Base-by-base conservation (phyloP, 2,329 filamentous ascomycete genomes). In the Westerdykella aurantiaca region DNA sequence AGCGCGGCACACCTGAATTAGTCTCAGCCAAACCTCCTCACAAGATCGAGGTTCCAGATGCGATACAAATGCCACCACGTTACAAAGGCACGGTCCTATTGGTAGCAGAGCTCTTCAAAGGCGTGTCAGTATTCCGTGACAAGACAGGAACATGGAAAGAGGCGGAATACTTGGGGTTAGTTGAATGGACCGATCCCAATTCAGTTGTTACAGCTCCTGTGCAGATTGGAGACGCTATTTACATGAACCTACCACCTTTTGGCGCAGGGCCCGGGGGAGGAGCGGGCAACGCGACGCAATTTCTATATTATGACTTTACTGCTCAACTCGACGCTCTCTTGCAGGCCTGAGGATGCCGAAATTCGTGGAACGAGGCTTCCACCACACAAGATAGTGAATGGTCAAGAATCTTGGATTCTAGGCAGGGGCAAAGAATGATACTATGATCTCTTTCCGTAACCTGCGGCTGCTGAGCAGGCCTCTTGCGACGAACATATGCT, bases 11-110 rank as follows among this genome's bases (percentile, higher is more conserved):
- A 6, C 48, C 48, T 3, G 21, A 7, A 2, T 7, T 21, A 11
- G 40, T 51, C 9, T 21, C 17, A 1, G 25, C 42, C 16, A 41
- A 41, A 1, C 41, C 41, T 23, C 22, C 38, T 7, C 18, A 41
- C 12, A 43, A 6, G 5, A 34, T 46, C 16, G 23, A n/a, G 4
- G 22, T 9, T 9, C 16, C 40, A 5, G 49, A 51, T 31, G 49
- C 44, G 5, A 47, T 51, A 11, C 29, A 47, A 11, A 25, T 52
- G 5, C 50, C 47, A 2, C 47, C 31, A 1, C 46, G 47, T 18
- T 52, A 52, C 43, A 21, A 42, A 31, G 45, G 47, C 14, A 52
- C 42, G 6, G 47, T 52, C 10, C 37, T 52, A 7, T 41, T 52
- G 4, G 44, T 50, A 7, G 41, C 47, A 2, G 44, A 38, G 16